These are phyloP conservation scores for Vitis rupestris DNA, from an alignment of 164 flowering plant genomes.

Conservation along the genomic window DNA sequence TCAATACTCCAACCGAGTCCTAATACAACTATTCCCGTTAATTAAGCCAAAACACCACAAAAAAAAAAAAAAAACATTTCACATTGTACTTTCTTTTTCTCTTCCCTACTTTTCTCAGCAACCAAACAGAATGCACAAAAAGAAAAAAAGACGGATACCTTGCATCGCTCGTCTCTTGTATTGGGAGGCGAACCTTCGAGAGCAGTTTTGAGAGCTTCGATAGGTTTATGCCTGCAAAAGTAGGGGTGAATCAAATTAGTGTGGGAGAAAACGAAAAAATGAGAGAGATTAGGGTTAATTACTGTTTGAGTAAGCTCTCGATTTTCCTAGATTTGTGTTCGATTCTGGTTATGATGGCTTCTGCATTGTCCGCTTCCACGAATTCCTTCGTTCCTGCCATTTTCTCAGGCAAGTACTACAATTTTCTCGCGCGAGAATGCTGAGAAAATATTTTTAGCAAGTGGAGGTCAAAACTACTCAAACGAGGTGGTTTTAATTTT, in stretches of 20 bases:
- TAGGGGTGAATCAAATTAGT: not conserved
- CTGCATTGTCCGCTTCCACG: conserved; percentile 76
- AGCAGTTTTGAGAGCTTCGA: conserved; percentile 93
- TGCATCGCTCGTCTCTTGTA: conserved; percentile 88
- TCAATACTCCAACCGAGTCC: too few relatives aligned
- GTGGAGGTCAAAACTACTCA: too few relatives aligned
- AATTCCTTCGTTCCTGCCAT: conserved; percentile 43
- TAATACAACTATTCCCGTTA: too few relatives aligned
- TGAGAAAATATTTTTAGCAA: too few relatives aligned
- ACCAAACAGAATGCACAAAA: not conserved
- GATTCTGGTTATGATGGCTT: conserved; percentile 83
- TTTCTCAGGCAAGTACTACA: not conserved
- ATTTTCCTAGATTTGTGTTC: conserved; percentile 92
- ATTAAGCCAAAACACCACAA: too few relatives aligned
- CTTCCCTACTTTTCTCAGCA: too few relatives aligned
- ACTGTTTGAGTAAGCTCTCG: conserved; percentile 93
- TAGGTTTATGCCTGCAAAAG: conserved; percentile 56
- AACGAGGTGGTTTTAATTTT: too few relatives aligned
- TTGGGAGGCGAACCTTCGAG: conserved; percentile 89
- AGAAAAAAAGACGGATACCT: conserved; percentile 35
- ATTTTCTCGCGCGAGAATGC: too few relatives aligned
- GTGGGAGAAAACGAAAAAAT: not conserved
- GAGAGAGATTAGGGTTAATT: conserved; percentile 1
- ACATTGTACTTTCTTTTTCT: too few relatives aligned
- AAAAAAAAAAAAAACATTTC: too few relatives aligned